A percentile compares a stretch with the other conserved stretches of the same genome.
Evolutionary conservation across 2,329 filamentous ascomycete genomes (phyloP).

Genomic region (Cylindrodendrum hubeiense): DNA sequence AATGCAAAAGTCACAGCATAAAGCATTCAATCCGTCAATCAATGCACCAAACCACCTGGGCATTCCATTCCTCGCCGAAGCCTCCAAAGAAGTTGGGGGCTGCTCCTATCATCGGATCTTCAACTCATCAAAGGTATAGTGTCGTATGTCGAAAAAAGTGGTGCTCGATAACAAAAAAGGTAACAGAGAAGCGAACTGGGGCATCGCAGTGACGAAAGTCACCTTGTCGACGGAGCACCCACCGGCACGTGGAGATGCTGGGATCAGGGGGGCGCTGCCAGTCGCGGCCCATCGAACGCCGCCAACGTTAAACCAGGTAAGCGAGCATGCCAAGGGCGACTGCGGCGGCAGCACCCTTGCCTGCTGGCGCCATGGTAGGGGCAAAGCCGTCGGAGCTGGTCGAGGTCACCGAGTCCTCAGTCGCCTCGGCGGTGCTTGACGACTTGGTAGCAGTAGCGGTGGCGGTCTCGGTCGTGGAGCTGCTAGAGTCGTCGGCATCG

Average conservation of each 20-base stretch:
- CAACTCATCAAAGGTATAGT: constrained; percentile 45
- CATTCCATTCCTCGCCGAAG: constrained; percentile 36
- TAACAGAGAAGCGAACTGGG: constrained; percentile 48
- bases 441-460: constrained; percentile 38
- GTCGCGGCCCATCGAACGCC: constrained; percentile 34
- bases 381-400: constrained; percentile 51
- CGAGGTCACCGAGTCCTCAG: constrained; percentile 46
- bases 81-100: constrained; percentile 26
- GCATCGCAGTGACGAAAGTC: constrained; percentile 24
- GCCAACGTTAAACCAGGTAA: constrained; percentile 58
- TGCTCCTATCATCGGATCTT: constrained; percentile 40
- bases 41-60: constrained; percentile 34
- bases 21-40: constrained; percentile 35
- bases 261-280: constrained; percentile 36
- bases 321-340: constrained; percentile 66
- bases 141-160: constrained; percentile 45
- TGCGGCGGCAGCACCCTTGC: constrained; percentile 60
- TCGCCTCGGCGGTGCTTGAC: constrained; percentile 32
- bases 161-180: constrained; percentile 48
- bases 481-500: constrained; percentile 31
- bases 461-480: constrained; percentile 41
- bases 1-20: constrained; percentile 27
- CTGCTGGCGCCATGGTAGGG: constrained; percentile 56
- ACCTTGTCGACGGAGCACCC: constrained; percentile 26
- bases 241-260: constrained; percentile 32